A percentile compares a stretch with the other conserved stretches of the same genome.
phyloP scores from a whole-genome alignment of 768 basidiomycete species.

The Tylopilus balloui region DNA sequence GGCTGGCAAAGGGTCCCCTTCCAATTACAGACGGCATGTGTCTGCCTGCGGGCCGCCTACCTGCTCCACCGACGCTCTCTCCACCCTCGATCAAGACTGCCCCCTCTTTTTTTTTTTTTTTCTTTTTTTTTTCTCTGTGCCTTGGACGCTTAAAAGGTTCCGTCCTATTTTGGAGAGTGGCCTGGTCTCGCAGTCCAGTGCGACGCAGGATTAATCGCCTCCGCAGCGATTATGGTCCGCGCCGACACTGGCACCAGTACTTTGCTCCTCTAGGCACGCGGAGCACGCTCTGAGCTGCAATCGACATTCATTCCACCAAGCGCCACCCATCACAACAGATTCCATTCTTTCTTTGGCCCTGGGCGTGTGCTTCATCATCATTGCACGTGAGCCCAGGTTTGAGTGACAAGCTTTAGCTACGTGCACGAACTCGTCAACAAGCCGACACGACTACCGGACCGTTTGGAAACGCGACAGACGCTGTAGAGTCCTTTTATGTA shows the following conservation, averaged over 20 bases:
- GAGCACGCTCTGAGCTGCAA: conserved; percentile 21
- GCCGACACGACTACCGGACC: not conserved
- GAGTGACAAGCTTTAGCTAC: conserved; percentile 23
- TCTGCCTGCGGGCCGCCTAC: conserved; percentile 30
- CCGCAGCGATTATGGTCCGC: too few relatives aligned
- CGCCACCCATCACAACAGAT: conserved; percentile 4
- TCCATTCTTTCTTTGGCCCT: conserved; percentile 10
- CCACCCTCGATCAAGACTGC: not conserved
- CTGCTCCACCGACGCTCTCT: too few relatives aligned
- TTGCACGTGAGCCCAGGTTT: conserved; percentile 8
- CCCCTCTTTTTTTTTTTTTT: conserved; percentile 14
- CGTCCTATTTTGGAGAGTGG: conserved; percentile 8
- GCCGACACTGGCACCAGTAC: too few relatives aligned
- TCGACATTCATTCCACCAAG: not conserved
- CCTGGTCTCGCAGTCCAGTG: conserved; percentile 7
- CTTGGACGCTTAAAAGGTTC: conserved; percentile 16
- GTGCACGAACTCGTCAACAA: not conserved
- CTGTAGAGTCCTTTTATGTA: conserved; percentile 16
- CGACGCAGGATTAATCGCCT: too few relatives aligned
- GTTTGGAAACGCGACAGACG: conserved; percentile 14
- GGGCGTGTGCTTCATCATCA: conserved; percentile 5
- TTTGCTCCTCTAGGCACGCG: conserved; percentile 17
- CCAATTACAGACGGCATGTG: conserved; percentile 19
- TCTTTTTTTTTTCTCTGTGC: conserved; percentile 7
- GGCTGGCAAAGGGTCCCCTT: conserved; percentile 24